Percentiles rank a stretch among this genome's conserved stretches.
These are phyloP conservation scores for Hericium alpestre DNA, from an alignment of 768 basidiomycete genomes.

Conservation along the genomic window DNA sequence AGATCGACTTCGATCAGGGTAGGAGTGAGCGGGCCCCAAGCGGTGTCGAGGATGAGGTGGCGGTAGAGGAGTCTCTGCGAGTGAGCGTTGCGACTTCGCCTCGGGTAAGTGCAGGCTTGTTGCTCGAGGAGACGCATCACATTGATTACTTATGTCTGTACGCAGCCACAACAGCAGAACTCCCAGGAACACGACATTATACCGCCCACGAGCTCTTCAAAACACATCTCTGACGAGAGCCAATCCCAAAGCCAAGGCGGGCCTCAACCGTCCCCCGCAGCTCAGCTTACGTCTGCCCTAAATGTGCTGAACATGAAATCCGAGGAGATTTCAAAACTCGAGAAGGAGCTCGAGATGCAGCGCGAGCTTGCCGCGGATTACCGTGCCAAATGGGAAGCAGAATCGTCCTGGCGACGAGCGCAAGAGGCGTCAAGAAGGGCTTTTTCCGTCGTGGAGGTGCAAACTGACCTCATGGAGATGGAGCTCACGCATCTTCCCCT, in stretches of 20 bases:
- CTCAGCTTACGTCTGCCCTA: constrained; percentile 8
- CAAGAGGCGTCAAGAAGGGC: neutral
- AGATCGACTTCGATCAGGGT: neutral
- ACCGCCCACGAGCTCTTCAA: constrained; percentile 3
- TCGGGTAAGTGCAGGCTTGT: neutral
- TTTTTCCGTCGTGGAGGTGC: neutral
- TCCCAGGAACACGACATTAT: constrained; percentile 4
- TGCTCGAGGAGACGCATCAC: no score
- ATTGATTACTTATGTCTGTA: no score
- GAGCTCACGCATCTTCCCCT: neutral
- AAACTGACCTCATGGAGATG: constrained; percentile 2
- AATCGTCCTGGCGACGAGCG: neutral
- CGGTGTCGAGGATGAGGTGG: neutral
- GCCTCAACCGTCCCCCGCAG: neutral
- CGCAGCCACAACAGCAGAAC: neutral
- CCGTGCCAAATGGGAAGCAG: neutral
- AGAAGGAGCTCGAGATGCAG: neutral
- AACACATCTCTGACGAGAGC: constrained; percentile 1
- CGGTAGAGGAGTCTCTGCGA: neutral
- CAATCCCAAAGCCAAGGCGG: constrained; percentile 3
- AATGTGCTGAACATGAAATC: constrained; percentile 9
- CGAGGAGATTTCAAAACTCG: constrained; percentile 8
- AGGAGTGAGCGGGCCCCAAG: neutral
- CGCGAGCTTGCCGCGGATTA: neutral
- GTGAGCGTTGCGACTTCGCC: neutral